Evolutionary conservation across 352 stramenopile genomes (phyloP).

Genomic region (Phytopythium helicoides): DNA sequence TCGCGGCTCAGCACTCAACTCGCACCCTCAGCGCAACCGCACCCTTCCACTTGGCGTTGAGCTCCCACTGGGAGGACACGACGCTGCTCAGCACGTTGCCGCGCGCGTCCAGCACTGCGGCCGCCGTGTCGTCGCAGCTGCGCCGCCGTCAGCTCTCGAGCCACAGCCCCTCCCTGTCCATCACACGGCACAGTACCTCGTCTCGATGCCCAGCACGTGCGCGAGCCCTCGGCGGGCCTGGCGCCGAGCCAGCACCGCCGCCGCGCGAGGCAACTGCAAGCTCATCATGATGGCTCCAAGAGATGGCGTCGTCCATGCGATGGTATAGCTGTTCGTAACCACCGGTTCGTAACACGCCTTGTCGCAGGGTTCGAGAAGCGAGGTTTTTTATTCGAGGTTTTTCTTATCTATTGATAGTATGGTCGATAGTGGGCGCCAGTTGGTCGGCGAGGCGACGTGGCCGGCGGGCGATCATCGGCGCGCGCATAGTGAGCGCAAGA

Average conservation of each 20-base stretch:
- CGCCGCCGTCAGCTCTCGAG: background rate
- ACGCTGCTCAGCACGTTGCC: slow-evolving; percentile 92
- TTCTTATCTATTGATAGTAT: too few relatives aligned
- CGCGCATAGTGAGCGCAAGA: background rate
- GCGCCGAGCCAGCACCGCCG: too few relatives aligned
- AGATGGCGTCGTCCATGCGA: too few relatives aligned
- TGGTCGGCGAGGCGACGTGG: too few relatives aligned
- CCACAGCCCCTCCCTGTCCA: too few relatives aligned
- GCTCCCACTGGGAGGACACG: slow-evolving; percentile 92
- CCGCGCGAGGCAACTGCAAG: slow-evolving; percentile 7
- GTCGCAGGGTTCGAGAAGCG: slow-evolving; percentile 1
- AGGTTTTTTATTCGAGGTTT: slow-evolving; percentile 6
- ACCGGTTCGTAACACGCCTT: background rate
- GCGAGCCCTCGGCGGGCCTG: too few relatives aligned
- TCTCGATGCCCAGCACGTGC: slow-evolving; percentile 95
- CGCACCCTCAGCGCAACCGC: too few relatives aligned
- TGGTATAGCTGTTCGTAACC: too few relatives aligned
- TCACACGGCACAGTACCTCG: too few relatives aligned
- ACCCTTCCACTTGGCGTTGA: slow-evolving; percentile 86
- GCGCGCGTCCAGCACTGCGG: slow-evolving; percentile 88
- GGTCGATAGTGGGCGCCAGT: too few relatives aligned
- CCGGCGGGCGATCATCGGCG: slow-evolving; percentile 2
- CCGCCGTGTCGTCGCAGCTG: slow-evolving; percentile 94
- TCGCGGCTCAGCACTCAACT: too few relatives aligned
- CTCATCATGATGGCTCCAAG: background rate